Base-by-base conservation (phyloP, 768 basidiomycete genomes). In the Inosperma sp. region DNA sequence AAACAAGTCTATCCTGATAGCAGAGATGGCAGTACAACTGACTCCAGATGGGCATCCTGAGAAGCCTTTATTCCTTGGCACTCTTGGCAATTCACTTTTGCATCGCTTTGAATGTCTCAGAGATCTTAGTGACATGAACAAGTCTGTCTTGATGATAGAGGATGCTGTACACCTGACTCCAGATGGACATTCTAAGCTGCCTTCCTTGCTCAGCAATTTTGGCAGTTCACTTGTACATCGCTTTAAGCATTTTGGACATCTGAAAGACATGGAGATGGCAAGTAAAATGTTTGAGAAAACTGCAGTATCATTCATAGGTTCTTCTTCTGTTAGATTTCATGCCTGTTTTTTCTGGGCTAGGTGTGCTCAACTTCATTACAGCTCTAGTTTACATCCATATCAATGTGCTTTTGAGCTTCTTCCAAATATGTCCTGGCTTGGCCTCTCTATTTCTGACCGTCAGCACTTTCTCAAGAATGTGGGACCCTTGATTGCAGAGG, bases 351-450 rank as follows among this genome's bases (percentile, higher is more conserved):
- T n/a, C n/a, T n/a, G n/a, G n/a, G n/a, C n/a, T n/a, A n/a, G n/a
- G n/a, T n/a, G n/a, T n/a, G n/a, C n/a, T n/a, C n/a, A n/a, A n/a
- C n/a, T n/a, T n/a, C n/a, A n/a, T 39, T 22, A 3, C 16, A 19
- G 3, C 35, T 39, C 36, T n/a, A 8, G 10, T 39, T 39, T 48
- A 10, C 22, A 37, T n/a, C n/a, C 47, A 17, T 34, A 37, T 9
- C 34, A 48, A 13, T 8, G 23, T 16, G 47, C 47, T n/a, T 36
- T 19, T 10, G 10, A 16, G 12, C 47, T 48, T 22, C 47, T 48
- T 48, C 37, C 47, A 21, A 37, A 37, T 26, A 36, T 48, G 13
- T 37, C 47, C 16, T 34, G 47, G 8, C 22, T 48, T 34, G 22
- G 34, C 19, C 25, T 34, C 12, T 36, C 47, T n/a, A 48, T 48